Evolutionary conservation across 768 basidiomycete species (phyloP).

Genomic region (Kwoniella dejecticola): DNA sequence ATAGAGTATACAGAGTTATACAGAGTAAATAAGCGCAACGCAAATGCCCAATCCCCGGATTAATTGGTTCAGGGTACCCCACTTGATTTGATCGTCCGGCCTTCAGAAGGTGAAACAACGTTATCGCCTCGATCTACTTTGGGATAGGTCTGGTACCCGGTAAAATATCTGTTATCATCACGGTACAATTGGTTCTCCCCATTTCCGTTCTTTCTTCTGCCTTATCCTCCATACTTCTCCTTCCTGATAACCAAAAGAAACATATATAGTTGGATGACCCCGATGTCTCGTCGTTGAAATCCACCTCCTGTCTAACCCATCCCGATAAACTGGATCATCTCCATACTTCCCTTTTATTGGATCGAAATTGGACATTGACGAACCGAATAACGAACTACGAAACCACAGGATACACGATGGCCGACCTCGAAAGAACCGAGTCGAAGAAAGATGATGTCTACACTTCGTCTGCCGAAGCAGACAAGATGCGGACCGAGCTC

Average conservation of each 20-base stretch:
- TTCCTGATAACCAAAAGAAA: too few species aligned
- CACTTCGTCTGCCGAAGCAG: slow-evolving; percentile 3
- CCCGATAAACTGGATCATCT: too few species aligned
- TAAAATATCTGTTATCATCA: slow-evolving; percentile 9
- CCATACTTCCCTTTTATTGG: too few species aligned
- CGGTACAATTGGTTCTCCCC: slow-evolving; percentile 15
- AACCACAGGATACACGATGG: background rate
- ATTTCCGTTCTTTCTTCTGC: background rate
- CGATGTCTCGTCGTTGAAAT: too few species aligned
- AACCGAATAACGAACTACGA: background rate
- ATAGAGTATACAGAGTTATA: too few species aligned
- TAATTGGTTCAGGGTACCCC: too few species aligned
- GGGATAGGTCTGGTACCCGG: background rate
- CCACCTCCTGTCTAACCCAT: background rate
- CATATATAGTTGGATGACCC: too few species aligned
- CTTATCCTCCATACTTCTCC: too few species aligned
- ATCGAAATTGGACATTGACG: background rate
- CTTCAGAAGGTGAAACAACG: background rate
- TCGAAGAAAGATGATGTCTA: slow-evolving; percentile 13
- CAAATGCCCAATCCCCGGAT: too few species aligned
- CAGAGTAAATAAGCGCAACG: too few species aligned
- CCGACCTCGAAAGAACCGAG: slow-evolving; percentile 8
- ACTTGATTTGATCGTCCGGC: too few species aligned
- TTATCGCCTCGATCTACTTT: too few species aligned
- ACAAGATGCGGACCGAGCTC: background rate